Evolutionary conservation across 2,329 filamentous ascomycete genomes (phyloP).

Genomic region (Alternaria hordeiaustralica): DNA sequence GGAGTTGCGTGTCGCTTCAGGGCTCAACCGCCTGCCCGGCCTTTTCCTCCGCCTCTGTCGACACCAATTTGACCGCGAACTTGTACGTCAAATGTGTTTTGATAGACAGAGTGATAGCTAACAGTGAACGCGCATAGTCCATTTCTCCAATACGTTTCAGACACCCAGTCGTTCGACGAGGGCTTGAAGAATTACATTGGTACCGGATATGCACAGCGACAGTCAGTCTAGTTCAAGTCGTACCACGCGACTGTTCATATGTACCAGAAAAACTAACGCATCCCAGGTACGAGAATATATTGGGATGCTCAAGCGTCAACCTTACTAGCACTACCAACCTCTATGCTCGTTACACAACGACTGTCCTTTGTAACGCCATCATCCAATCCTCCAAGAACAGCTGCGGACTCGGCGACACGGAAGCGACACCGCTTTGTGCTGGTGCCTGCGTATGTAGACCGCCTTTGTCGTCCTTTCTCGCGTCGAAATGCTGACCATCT

Average conservation of each 20-base stretch:
- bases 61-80: slow-evolving; percentile 66
- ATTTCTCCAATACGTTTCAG: slow-evolving; percentile 83
- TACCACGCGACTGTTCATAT: background rate
- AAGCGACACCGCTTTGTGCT: slow-evolving; percentile 81
- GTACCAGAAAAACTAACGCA: slow-evolving; percentile 36
- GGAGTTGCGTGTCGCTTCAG: slow-evolving; percentile 69
- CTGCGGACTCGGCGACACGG: slow-evolving; percentile 70
- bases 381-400: slow-evolving; percentile 81
- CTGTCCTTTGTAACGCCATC: slow-evolving; percentile 90
- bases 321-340: slow-evolving; percentile 78
- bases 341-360: slow-evolving; percentile 93
- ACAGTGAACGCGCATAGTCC: slow-evolving; percentile 62
- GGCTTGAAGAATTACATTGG: slow-evolving; percentile 75
- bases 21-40: slow-evolving; percentile 75
- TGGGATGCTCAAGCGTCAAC: slow-evolving; percentile 82
- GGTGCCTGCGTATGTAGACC: slow-evolving; percentile 75
- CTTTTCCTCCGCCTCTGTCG: slow-evolving; percentile 75
- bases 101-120: background rate
- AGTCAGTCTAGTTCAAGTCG: slow-evolving; percentile 63
- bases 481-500: slow-evolving; percentile 36
- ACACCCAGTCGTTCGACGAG: slow-evolving; percentile 76
- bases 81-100: slow-evolving; percentile 61
- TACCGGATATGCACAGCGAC: slow-evolving; percentile 74
- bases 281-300: slow-evolving; percentile 75
- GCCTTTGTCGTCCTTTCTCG: slow-evolving; percentile 9